phyloP scores from a whole-genome alignment of 345 rosid genomes.

The Sisymbrium altissimum region DNA sequence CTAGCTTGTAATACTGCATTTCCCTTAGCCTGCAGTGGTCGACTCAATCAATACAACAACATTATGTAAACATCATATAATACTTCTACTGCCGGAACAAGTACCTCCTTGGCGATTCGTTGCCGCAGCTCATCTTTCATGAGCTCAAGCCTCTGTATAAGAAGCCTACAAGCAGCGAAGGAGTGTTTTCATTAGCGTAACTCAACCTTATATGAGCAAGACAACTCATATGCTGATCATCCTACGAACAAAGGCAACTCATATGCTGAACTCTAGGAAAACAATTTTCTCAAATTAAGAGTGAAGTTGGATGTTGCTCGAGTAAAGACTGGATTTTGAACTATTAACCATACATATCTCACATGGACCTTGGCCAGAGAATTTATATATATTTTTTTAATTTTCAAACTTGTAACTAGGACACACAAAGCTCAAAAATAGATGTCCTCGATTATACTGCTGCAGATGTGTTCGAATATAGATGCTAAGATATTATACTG shows the following conservation, averaged over 20 bases:
- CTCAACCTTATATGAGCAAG: not conserved
- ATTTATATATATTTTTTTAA: not conserved
- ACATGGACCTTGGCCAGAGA: not conserved
- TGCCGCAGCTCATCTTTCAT: slow-evolving; percentile 94
- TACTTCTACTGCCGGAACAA: slow-evolving; percentile 15
- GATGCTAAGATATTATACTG: not conserved
- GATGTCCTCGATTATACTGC: not conserved
- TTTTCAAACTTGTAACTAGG: not conserved
- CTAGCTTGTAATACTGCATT: slow-evolving; percentile 97
- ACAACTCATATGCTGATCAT: not conserved
- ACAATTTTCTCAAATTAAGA: not conserved
- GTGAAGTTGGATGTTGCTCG: not conserved
- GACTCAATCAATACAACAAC: slow-evolving; percentile 29
- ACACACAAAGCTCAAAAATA: not conserved
- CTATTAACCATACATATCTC: not conserved
- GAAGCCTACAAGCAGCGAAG: slow-evolving; percentile 55
- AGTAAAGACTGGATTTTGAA: not conserved
- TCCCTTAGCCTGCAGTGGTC: slow-evolving; percentile 70
- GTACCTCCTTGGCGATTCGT: slow-evolving; percentile 94
- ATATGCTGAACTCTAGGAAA: not conserved
- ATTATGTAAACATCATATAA: not conserved
- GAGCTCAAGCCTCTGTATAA: slow-evolving; percentile 93
- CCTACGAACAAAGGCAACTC: too few species aligned
- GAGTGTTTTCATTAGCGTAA: slow-evolving; percentile 2
- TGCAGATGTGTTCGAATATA: too few species aligned